These are phyloP conservation scores for Irpex sp. DNA, from an alignment of 1,284 basidiomycete genomes.

Conservation along the genomic window DNA sequence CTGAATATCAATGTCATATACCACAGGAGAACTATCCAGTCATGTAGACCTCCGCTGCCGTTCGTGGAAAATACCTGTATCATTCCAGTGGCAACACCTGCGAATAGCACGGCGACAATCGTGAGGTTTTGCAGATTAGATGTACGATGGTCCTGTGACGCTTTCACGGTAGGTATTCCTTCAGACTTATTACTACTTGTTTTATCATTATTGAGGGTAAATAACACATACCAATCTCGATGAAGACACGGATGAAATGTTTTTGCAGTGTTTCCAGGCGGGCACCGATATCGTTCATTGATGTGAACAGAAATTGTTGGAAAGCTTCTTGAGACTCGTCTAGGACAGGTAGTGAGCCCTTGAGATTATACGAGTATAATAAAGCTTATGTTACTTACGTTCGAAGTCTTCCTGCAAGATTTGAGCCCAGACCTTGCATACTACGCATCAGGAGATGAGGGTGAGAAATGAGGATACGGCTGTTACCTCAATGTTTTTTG, in stretches of 20 bases:
- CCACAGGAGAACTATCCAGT: constrained; percentile 60
- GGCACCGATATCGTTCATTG: constrained; percentile 6
- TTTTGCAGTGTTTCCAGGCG: constrained; percentile 2
- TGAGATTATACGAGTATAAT: too few species aligned
- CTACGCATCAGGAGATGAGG: too few species aligned
- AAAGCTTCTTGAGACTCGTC: constrained; percentile 5
- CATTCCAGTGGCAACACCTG: constrained; percentile 9
- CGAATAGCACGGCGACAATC: constrained; percentile 10
- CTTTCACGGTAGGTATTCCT: constrained; percentile 10
- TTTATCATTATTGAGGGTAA: neutral
- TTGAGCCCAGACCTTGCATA: constrained; percentile 5
- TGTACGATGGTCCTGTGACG: constrained; percentile 8
- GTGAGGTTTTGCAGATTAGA: constrained; percentile 9
- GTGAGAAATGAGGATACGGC: too few species aligned
- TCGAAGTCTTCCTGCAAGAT: constrained; percentile 2
- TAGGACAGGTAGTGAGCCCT: neutral
- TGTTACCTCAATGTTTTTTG: too few species aligned
- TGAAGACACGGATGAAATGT: constrained; percentile 11
- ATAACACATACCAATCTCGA: neutral
- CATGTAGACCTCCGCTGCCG: constrained; percentile 36
- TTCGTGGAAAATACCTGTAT: constrained; percentile 5
- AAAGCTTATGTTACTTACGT: too few species aligned
- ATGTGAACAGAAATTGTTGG: constrained; percentile 6
- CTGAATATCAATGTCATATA: constrained; percentile 66
- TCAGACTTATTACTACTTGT: too few species aligned